These are phyloP conservation scores for Sicyos edulis DNA, from an alignment of 306 rosid species.

Conservation along the genomic window DNA sequence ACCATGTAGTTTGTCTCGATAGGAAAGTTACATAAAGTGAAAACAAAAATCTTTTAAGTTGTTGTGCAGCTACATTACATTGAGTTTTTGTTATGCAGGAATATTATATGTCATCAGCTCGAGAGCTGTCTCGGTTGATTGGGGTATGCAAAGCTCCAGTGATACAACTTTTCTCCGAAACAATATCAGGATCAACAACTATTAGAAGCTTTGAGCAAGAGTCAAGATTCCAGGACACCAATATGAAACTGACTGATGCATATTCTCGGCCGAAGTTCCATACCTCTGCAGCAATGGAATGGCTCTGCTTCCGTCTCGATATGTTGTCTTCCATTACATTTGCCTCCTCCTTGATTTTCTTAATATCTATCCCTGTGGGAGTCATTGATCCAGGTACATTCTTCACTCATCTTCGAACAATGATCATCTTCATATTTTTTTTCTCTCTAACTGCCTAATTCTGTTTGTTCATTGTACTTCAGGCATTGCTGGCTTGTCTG, in stretches of 20 bases:
- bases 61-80: not conserved
- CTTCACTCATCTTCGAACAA: not conserved
- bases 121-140: constrained; percentile 64
- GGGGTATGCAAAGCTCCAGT: constrained; percentile 93
- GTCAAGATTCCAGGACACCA: constrained; percentile 46
- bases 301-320: constrained; percentile 61
- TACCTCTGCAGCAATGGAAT: constrained; percentile 48
- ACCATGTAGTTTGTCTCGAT: constrained; percentile 16
- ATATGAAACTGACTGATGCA: constrained; percentile 51
- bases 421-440: not conserved
- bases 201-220: constrained; percentile 74
- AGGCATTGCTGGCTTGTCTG: constrained; percentile 83
- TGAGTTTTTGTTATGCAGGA: constrained; percentile 37
- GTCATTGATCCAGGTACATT: constrained; percentile 50
- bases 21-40: not conserved
- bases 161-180: constrained; percentile 76
- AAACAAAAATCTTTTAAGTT: not conserved
- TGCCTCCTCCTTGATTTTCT: constrained; percentile 44
- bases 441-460: not conserved
- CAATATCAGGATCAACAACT: constrained; percentile 69
- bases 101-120: constrained; percentile 60
- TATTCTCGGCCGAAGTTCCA: constrained; percentile 54
- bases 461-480: constrained; percentile 2
- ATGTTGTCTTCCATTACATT: constrained; percentile 52
- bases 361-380: constrained; percentile 52